Base-by-base conservation (phyloP, 2,329 filamentous ascomycete species). In the Canariomyces notabilis region DNA sequence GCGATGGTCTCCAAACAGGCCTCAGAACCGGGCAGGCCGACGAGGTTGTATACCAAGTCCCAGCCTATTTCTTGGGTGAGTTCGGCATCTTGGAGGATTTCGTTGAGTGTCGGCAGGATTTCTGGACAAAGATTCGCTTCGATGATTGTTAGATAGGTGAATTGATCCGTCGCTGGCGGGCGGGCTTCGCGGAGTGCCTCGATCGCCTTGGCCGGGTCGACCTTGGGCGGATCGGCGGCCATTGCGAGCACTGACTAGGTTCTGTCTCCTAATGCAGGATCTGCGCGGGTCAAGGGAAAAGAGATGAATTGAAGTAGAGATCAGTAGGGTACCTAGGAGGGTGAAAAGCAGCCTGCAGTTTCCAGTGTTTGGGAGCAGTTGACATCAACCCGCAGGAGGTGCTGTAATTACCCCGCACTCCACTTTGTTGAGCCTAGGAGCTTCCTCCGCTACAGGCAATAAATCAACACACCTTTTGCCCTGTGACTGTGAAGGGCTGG, bases 21-120 rank as follows among this genome's bases (percentile, higher is more conserved):
- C 55, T 85, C 81, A n/a, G 82, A 83, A 11, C 76, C 80, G 1
- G 85, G 74, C 5, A 89, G 67, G 29, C 79, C 74, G 19, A 89
- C 73, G 4, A 93, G 75, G 59, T 88, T 79, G 60, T 86, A 83
- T 18, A 93, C 83, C 42, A 91, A 69, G 62, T 93, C 87, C 87
- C 87, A 93, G 40, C 87, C 87, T 57, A 91, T 89, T 46, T 88
- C 84, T 50, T 77, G 78, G 2, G 85, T 87, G 46, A 90, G 61
- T 73, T 82, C 47, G 79, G 89, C 60, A 76, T 89, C 59, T 48
- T 67, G 58, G 36, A 66, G 56, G 35, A 67, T 79, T 18, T 83
- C 74, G 56, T 88, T 77, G 37, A 91, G 72, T 3, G 77, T 69
- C 1, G 85, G 82, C 35, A 91, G 70, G 50, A 83, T 74, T 49